These are phyloP conservation scores for Cutaneotrichosporon arboriforme DNA, from an alignment of 1,284 basidiomycete genomes.

Conservation along the genomic window DNA sequence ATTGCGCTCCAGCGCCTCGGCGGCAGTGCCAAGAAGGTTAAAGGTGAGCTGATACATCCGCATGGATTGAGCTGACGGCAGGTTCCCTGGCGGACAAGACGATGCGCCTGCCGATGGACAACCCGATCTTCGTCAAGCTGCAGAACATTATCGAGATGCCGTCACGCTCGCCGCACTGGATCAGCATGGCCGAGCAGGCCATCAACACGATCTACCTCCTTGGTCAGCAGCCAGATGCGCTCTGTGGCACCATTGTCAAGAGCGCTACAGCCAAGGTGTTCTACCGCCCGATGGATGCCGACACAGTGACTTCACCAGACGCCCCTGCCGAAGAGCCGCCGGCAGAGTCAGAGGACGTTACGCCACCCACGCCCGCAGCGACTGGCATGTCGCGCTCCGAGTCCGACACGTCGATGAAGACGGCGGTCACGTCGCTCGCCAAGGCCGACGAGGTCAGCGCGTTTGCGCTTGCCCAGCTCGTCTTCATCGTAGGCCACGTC, in stretches of 20 bases:
- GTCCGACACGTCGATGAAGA: constrained; percentile 15
- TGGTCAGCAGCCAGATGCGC: constrained; percentile 83
- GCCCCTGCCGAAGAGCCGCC: constrained; percentile 8
- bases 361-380: neutral
- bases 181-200: constrained; percentile 90
- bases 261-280: constrained; percentile 73
- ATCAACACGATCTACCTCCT: constrained; percentile 94
- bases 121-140: constrained; percentile 75
- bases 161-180: constrained; percentile 78
- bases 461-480: constrained; percentile 80
- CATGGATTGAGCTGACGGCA: constrained; percentile 32
- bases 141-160: constrained; percentile 71
- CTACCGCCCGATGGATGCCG: constrained; percentile 9
- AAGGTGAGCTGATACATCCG: constrained; percentile 55
- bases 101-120: constrained; percentile 81
- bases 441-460: constrained; percentile 61
- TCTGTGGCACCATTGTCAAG: constrained; percentile 78
- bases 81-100: constrained; percentile 84
- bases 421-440: constrained; percentile 29
- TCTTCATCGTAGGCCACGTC: constrained; percentile 93
- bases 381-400: constrained; percentile 12
- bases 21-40: constrained; percentile 94
- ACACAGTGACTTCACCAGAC: constrained; percentile 4
- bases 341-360: neutral
- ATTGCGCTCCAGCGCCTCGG: constrained; percentile 86